Conservation (phyloP, 2,329 filamentous ascomycete species). For the Colletotrichum sp. region DNA sequence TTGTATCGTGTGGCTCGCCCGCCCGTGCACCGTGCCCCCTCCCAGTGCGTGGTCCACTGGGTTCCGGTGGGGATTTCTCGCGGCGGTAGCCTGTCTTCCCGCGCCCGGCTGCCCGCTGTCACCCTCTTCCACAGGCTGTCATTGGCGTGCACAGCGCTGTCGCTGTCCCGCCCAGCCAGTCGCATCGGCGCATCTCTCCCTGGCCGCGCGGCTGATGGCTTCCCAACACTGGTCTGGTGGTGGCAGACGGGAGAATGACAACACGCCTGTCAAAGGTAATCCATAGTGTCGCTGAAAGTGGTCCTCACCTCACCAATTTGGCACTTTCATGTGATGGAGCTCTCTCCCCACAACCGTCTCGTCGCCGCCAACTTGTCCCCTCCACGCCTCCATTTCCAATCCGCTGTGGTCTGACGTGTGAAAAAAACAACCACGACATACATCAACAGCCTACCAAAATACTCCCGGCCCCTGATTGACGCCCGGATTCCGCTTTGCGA, state of each 20-base stretch:
- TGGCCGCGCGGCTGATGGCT: constrained; percentile 16
- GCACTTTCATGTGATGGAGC: constrained; percentile 22
- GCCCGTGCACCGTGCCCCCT: neutral
- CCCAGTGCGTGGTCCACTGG: neutral
- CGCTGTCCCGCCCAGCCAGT: constrained; percentile 9
- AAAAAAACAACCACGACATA: neutral
- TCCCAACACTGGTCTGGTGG: neutral
- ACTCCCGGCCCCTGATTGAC: neutral
- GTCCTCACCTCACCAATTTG: constrained; percentile 3
- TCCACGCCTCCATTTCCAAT: neutral
- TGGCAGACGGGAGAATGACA: neutral
- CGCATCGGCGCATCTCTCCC: constrained; percentile 15
- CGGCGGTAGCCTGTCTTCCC: neutral
- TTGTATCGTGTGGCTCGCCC: constrained; percentile 9
- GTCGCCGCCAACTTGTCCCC: neutral
- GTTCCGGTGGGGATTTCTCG: neutral
- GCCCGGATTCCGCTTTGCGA: neutral
- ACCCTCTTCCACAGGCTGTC: neutral
- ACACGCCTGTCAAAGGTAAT: neutral
- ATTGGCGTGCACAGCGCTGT: neutral
- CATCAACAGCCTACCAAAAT: neutral
- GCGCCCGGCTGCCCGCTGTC: neutral
- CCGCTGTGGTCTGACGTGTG: constrained; percentile 7
- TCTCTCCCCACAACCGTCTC: constrained; percentile 12
- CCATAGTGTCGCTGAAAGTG: constrained; percentile 1